Base-by-base conservation (phyloP, 2,329 filamentous ascomycete genomes). In the Penicillium sp. region DNA sequence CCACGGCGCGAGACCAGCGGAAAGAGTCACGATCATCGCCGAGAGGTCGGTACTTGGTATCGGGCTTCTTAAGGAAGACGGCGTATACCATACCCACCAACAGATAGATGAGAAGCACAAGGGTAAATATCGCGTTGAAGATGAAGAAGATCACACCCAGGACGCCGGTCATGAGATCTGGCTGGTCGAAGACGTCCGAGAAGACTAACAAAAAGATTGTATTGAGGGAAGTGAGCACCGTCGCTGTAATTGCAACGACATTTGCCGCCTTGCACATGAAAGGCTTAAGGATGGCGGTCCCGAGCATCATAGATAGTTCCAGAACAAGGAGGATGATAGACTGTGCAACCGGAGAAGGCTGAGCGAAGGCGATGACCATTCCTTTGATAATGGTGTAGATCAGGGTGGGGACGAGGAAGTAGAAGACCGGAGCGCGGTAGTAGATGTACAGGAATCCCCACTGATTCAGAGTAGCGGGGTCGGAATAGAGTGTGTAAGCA, bases 251-350 rank as follows among this genome's bases (percentile, higher is more conserved):
- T 77, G 96, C 96, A 82, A 96, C 95, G 46, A 87, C 87, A 74
- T 97, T 97, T 56, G 91, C 96, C 76, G 91, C 92, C 84, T 96
- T 96, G 80, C 97, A 92, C 93, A 97, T 97, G 87, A 90, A 97
- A 13, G 93, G 93, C 58, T 90, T 85, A 63, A 97, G 77, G 46
- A 96, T 87, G 54, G 85, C 87, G 53, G 90, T 86, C n/a, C 78
- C 85, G 64, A 96, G 88, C 53, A 97, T 81, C 62, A 89, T 86
- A 46, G 75, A 83, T 1, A 87, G 87, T 74, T 97, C 93, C 53
- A 96, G 84, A 57, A 97, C 79, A 35, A 97, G 79, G 50, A 97
- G 81, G n/a, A 87, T 88, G 56, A 97, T 80, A 11, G 91, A 90
- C 74, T 96, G 91, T 14, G 86, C 85, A 3, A 84, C 82, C 38